Evolutionary conservation across 345 rosid genomes (phyloP), one percentile per base, ranked within the genome.

Genomic region (Kandelia obovata): DNA sequence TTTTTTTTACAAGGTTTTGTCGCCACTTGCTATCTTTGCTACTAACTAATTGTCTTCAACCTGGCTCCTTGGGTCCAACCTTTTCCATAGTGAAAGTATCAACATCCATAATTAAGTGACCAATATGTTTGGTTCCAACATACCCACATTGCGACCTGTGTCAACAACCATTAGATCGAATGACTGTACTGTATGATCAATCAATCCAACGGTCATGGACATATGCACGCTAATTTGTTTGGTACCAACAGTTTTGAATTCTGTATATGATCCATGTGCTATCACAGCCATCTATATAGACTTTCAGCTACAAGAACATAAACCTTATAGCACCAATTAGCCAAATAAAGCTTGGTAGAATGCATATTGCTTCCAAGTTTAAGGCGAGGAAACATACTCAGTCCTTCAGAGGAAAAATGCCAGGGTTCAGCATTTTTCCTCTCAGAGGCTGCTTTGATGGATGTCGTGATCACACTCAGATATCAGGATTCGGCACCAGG

Each of bases 401-500:
- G 32, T 72, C 81, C 53, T 72, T 74, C 39, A 74, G 63, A 62
- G 66, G 67, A 31, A 82, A 80, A 79, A 83, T 84, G 70, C 71
- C 80, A 71, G 61, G 78, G 34, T 84, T 86, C 75, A 73, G 81
- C 68, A 73, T 74, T 27, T 82, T 76, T 34, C 86, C 73, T 13
- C 60, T 77, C 0, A 73, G 86, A 6, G 90, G 90, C 30, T 92
- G 97, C 75, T 82, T 90, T 30, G 89, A 90, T 56, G 89, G 90
- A 0, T 92, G 97, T 60, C 76, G 88, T 0, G 90, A 89, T 77
- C 87, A 84, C 16, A 63, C 93, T 2, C 85, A 77, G 55, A 53
- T 81, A 7, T 83, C 85, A 8, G 86, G 90, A 35, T 65, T 81
- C 10, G 87, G 88, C 2, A 81, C 89, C 58, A 87, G 93, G 55